Conservation (phyloP, 2,329 filamentous ascomycete species). For the Fusarium siculi region DNA sequence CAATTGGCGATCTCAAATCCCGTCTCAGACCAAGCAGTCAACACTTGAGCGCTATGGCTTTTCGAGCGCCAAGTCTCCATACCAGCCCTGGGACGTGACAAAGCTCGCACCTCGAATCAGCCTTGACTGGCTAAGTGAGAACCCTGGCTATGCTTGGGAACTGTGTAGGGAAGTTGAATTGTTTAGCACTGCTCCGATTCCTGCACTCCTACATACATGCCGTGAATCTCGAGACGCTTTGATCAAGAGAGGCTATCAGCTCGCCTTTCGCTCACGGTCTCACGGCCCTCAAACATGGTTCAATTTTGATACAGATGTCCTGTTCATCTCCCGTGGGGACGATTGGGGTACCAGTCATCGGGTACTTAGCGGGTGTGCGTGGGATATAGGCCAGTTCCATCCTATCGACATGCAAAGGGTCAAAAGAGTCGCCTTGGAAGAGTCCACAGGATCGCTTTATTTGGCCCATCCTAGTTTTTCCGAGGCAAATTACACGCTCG, state of each 20-base stretch:
- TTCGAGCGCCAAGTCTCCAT: not conserved
- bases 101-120: not conserved
- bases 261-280: not conserved
- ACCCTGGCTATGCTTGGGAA: not conserved
- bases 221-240: not conserved
- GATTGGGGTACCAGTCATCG: not conserved
- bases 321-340: not conserved
- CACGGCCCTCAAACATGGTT: not conserved
- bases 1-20: not conserved
- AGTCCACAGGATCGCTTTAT: not conserved
- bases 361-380: not conserved
- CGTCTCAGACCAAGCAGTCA: fast-evolving
- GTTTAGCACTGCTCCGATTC: not conserved
- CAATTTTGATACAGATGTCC: not conserved
- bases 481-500: fast-evolving
- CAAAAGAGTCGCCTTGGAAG: not conserved
- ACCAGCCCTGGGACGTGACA: not conserved
- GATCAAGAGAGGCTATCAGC: not conserved
- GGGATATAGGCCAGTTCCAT: not conserved
- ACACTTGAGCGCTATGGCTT: not conserved
- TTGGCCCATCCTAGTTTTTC: not conserved
- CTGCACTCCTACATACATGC: not conserved
- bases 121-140: not conserved
- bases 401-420: not conserved
- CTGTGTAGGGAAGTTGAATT: not conserved